phyloP scores from a whole-genome alignment of 371 early-diverging fungal genomes.

The Catenaria anguillulae region DNA sequence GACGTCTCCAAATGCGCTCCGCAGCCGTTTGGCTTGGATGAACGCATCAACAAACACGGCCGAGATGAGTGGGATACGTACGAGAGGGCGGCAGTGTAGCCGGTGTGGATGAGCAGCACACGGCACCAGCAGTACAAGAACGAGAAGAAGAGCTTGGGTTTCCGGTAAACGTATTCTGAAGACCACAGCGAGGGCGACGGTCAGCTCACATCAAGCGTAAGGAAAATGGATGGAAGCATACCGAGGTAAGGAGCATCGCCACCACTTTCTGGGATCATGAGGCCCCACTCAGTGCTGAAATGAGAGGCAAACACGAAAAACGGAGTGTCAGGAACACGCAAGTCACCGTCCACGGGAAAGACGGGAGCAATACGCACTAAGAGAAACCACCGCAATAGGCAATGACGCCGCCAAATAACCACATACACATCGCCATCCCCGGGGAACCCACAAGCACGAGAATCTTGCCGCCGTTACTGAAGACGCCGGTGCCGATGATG shows the following conservation, averaged over 20 bases:
- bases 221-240: no score
- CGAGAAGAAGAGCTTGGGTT: constrained; percentile 6
- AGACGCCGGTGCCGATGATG: background rate
- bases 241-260: background rate
- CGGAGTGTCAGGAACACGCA: no score
- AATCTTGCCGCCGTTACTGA: background rate
- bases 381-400: background rate
- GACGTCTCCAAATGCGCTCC: no score
- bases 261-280: background rate
- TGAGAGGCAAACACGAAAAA: no score
- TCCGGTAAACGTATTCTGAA: constrained; percentile 5
- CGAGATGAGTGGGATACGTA: no score
- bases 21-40: no score
- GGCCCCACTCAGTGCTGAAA: background rate
- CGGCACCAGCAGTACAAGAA: constrained; percentile 8
- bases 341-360: no score
- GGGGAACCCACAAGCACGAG: background rate
- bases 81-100: constrained; percentile 7
- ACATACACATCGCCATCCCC: background rate
- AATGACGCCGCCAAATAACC: background rate
- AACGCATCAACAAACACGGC: no score
- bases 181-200: no score
- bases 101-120: constrained; percentile 6
- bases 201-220: no score
- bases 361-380: no score